Evolutionary conservation across 164 flowering plant species (phyloP).

Genomic region (Vitis cinerea): DNA sequence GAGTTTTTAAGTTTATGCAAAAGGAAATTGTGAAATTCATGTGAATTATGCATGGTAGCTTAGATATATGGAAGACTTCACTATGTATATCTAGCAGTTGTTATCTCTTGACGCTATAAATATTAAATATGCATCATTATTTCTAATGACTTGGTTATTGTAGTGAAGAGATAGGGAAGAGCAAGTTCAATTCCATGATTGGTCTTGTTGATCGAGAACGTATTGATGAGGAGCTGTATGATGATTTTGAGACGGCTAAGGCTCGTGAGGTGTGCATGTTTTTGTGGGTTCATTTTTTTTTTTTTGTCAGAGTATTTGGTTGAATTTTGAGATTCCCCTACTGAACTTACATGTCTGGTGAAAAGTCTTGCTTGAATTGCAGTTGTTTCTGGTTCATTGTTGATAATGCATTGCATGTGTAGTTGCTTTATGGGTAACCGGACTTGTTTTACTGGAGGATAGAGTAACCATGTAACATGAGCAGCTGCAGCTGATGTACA

Average conservation of each 20-base stretch:
- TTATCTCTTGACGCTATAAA: too few species aligned
- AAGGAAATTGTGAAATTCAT: not conserved
- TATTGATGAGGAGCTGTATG: conserved; percentile 85
- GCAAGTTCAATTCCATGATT: conserved; percentile 91
- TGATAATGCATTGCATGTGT: too few species aligned
- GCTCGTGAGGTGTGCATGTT: conserved; percentile 79
- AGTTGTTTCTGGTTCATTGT: not conserved
- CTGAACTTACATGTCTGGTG: not conserved
- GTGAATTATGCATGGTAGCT: not conserved
- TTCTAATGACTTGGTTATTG: conserved; percentile 3
- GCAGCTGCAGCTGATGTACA: too few species aligned
- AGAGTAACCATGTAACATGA: too few species aligned
- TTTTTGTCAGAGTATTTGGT: not conserved
- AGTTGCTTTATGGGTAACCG: too few species aligned
- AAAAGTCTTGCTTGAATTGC: too few species aligned
- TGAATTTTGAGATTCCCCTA: not conserved
- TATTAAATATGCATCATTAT: too few species aligned
- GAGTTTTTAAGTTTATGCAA: conserved; percentile 22
- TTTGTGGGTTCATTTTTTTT: not conserved
- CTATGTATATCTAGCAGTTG: too few species aligned
- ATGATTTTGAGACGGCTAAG: conserved; percentile 88
- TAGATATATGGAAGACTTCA: not conserved
- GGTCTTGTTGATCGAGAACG: conserved; percentile 89
- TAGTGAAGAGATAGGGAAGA: conserved; percentile 90
- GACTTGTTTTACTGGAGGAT: too few species aligned